A percentile compares a stretch with the other conserved stretches of the same genome.
These are phyloP conservation scores for Malus hybrid DNA, from an alignment of 331 rosid species.

Conservation along the genomic window DNA sequence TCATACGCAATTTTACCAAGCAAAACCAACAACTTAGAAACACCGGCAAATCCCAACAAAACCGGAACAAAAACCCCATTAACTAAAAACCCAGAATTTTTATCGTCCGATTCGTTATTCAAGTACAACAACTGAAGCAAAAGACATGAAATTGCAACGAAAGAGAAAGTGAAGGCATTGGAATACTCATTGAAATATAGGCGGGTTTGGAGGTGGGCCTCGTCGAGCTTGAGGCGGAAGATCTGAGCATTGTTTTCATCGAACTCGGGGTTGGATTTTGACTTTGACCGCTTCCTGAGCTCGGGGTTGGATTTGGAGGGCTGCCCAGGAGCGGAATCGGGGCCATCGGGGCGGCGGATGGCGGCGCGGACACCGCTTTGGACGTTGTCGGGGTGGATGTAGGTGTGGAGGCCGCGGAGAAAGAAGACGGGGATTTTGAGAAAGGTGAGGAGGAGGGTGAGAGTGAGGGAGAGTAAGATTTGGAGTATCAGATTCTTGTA, in stretches of 20 bases:
- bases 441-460: conserved; percentile 40
- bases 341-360: conserved; percentile 56
- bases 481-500: conserved; percentile 70
- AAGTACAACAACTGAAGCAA: conserved; percentile 42
- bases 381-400: conserved; percentile 82
- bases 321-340: conserved; percentile 25
- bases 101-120: background rate
- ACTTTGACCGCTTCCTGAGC: conserved; percentile 46
- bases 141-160: conserved; percentile 42
- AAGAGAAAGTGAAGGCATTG: conserved; percentile 47
- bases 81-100: conserved; percentile 47
- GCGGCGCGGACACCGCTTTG: conserved; percentile 54
- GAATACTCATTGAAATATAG: conserved; percentile 50
- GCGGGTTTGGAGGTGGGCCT: conserved; percentile 57
- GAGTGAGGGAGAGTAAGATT: conserved; percentile 34
- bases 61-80: conserved; percentile 80
- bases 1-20: conserved; percentile 49
- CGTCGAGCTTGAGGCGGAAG: conserved; percentile 71
- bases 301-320: conserved; percentile 35
- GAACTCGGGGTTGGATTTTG: conserved; percentile 52
- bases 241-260: conserved; percentile 92
- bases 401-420: conserved; percentile 65
- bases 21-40: conserved; percentile 26
- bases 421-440: conserved; percentile 60
- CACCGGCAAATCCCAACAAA: conserved; percentile 31